Conservation (phyloP, 345 rosid genomes). For the Eutrema heterophyllum region DNA sequence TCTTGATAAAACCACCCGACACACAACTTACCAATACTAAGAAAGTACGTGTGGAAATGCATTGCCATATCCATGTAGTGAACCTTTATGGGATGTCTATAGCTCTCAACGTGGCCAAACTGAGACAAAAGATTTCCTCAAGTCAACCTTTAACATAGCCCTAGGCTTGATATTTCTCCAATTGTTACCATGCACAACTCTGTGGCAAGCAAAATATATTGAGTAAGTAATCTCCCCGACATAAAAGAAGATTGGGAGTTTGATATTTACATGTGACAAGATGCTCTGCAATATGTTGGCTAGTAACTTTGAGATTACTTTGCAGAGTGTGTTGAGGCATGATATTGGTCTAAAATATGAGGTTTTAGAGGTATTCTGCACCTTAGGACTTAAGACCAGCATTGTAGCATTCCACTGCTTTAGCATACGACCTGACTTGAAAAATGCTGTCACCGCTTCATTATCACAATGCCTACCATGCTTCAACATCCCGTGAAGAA, state of each 20-base stretch:
- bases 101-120: too few species aligned
- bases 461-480: background rate
- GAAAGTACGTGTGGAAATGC: background rate
- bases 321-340: too few species aligned
- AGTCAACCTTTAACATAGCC: background rate
- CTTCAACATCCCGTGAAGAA: background rate
- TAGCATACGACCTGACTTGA: background rate
- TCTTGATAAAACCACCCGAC: too few species aligned
- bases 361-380: too few species aligned
- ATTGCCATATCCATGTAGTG: background rate
- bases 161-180: background rate
- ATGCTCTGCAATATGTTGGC: too few species aligned
- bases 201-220: too few species aligned
- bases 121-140: background rate
- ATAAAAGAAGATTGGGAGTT: too few species aligned
- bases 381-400: background rate
- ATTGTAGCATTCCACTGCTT: background rate
- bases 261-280: too few species aligned
- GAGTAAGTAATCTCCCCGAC: background rate
- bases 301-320: too few species aligned
- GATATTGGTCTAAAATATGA: too few species aligned
- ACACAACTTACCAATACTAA: fast-evolving
- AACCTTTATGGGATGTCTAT: too few species aligned
- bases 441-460: too few species aligned
- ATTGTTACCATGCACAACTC: background rate